Conservation (phyloP, 2,329 filamentous ascomycete species). For the Dothiorella sarmentorum region DNA sequence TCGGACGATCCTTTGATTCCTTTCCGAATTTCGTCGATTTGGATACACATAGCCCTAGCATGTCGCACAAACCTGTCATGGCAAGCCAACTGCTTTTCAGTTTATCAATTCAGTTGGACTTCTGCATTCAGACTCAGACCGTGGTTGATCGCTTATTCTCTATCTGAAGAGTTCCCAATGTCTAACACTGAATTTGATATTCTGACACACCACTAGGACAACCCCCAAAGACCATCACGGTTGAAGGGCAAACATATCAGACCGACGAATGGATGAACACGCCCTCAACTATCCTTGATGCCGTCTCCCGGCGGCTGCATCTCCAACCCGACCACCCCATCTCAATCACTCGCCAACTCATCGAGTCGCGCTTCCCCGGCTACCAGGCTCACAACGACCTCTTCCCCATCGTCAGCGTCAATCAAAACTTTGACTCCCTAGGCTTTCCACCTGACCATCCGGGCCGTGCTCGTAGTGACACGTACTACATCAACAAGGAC, state of each 20-base stretch:
- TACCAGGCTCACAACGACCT: constrained; percentile 76
- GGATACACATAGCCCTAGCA: no score
- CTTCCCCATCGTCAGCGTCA: constrained; percentile 77
- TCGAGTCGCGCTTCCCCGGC: constrained; percentile 80
- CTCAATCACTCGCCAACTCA: constrained; percentile 83
- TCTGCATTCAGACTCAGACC: no score
- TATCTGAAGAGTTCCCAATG: not conserved
- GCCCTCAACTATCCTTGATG: constrained; percentile 68
- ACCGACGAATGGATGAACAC: constrained; percentile 85
- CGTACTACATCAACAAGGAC: constrained; percentile 85
- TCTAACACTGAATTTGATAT: not conserved
- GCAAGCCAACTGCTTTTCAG: no score
- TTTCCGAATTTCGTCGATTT: no score
- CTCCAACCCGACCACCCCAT: constrained; percentile 88
- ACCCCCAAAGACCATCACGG: constrained; percentile 43
- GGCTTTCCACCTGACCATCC: constrained; percentile 87
- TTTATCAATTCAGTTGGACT: not conserved
- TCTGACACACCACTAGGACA: not conserved
- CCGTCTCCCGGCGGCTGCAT: constrained; percentile 77
- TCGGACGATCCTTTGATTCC: no score
- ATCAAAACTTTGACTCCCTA: constrained; percentile 94
- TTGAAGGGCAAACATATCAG: constrained; percentile 62
- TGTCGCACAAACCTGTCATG: no score
- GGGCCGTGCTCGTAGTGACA: constrained; percentile 82
- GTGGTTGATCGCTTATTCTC: no score